Base-by-base conservation (phyloP, 306 rosid genomes). In the Castanea mollissima region DNA sequence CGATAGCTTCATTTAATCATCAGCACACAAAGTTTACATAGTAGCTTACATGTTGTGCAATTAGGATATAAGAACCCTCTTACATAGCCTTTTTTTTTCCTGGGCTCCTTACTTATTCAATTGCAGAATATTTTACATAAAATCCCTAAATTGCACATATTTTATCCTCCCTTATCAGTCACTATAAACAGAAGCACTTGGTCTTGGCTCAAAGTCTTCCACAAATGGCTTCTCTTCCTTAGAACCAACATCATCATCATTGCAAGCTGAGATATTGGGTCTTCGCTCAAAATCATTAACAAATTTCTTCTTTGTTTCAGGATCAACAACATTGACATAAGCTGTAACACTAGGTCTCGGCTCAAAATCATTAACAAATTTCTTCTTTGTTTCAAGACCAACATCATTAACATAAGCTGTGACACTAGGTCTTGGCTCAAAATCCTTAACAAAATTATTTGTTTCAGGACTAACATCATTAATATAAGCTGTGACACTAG, bases 401-500 rank as follows among this genome's bases (percentile, higher is more conserved):
- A 2, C n/a, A 51, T 73, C 76, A 19, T 46, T 46, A 11, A 46
- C 52, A 46, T 46, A 46, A 46, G 4, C 4, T 46, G 4, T 46
- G 13, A 12, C 1, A 46, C 52, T 46, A 46, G 27, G 6, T 23
- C 29, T 68, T 0, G 34, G 46, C 46, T 41, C 49, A 41, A 41
- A 41, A 9, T 41, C 49, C 49, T 41, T 41, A 41, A 41, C 49
- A 41, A 41, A 7, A 41, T 41, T 76, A 1, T 49, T 11, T 25
- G 5, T 18, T 59, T 18, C 21, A 21, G 52, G 65, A 20, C 79
- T 74, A 70, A 31, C 64, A 56, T 75, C 82, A 34, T 41, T 41
- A 41, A 41, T 9, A 41, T 41, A 41, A 6, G 46, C 46, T 41
- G 46, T 41, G 11, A 2, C 9, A 76, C 58, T 63, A 3, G 58